Evolutionary conservation across 1,284 basidiomycete species (phyloP), one percentile per base, ranked within the genome.

Genomic region (Boletellus deceptivus): DNA sequence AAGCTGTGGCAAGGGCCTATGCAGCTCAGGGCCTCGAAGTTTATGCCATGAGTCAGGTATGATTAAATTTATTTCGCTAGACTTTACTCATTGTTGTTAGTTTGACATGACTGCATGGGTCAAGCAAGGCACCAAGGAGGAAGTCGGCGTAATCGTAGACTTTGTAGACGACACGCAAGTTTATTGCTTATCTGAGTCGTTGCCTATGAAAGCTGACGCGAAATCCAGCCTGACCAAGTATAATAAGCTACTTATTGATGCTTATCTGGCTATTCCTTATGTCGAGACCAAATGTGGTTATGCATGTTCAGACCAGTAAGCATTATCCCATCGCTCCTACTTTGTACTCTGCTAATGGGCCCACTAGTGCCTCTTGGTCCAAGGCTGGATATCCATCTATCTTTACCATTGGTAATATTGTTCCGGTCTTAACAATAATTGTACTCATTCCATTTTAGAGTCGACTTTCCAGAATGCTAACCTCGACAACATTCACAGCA

Each of bases 61-160:
- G 43, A 41, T 56, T 54, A 42, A 22, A 38, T 33, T 11, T n/a
- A 3, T 27, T 7, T 35, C 18, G 11, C n/a, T 5, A 18, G 7
- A 17, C 11, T 39, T 29, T 20, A 0, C 52, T 59, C 35, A 65
- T 18, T 11, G 27, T 25, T 16, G 11, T 47, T 34, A 90, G 86
- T 93, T 91, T 70, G 93, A 95, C 69, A 95, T 96, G 91, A 93
- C 91, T 39, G 96, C 95, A 51, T 99, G 92, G 86, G 91, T 99
- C 61, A 96, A 96, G 81, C 70, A 74, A 56, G 95, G 93, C 40
- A 92, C 91, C 18, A 72, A 75, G 55, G 93, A 96, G 72, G 83
- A 86, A 71, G 86, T 97, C 55, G 96, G 95, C 25, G 80, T 99
- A 53, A 92, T 98, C 60, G 84, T 81, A 46, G 96, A 99, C 73